Conservation (phyloP, 2,329 filamentous ascomycete genomes). For the Pseudogymnoascus sp. region DNA sequence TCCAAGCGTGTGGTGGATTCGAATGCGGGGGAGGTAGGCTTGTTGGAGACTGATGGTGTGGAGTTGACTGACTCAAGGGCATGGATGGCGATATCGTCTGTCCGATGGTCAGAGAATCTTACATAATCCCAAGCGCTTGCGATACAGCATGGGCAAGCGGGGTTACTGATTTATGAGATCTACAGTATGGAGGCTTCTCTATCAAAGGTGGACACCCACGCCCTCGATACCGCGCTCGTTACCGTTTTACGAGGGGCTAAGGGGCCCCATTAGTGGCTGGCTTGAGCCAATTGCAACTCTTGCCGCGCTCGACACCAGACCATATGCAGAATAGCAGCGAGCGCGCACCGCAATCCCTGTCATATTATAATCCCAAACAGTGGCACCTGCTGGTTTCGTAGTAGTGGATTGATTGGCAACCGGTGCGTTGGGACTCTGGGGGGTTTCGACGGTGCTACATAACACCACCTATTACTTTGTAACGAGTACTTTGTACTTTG, state of each 20-base stretch:
- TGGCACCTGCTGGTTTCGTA: not conserved
- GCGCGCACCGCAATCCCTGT: not conserved
- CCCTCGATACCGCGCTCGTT: not conserved
- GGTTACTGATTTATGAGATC: not conserved
- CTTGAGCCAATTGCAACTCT: not conserved
- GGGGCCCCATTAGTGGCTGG: not conserved
- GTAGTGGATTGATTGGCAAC: not conserved
- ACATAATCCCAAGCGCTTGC: not conserved
- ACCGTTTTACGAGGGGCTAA: not conserved
- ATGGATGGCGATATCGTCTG: not conserved
- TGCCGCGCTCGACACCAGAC: not conserved
- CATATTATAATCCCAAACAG: not conserved
- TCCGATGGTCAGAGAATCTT: not conserved
- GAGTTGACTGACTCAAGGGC: conserved; percentile 31
- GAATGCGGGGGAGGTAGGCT: not conserved
- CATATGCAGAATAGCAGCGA: not conserved
- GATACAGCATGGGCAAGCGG: not conserved
- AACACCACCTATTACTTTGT: not conserved
- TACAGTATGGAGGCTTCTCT: not conserved
- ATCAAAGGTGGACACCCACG: not conserved
- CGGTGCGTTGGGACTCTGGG: not conserved
- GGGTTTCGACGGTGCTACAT: not conserved
- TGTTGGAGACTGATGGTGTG: conserved; percentile 29
- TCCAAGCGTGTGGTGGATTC: not conserved
- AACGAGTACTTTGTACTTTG: not conserved